phyloP scores from a whole-genome alignment of 345 rosid genomes.

The Garcia nutans region DNA sequence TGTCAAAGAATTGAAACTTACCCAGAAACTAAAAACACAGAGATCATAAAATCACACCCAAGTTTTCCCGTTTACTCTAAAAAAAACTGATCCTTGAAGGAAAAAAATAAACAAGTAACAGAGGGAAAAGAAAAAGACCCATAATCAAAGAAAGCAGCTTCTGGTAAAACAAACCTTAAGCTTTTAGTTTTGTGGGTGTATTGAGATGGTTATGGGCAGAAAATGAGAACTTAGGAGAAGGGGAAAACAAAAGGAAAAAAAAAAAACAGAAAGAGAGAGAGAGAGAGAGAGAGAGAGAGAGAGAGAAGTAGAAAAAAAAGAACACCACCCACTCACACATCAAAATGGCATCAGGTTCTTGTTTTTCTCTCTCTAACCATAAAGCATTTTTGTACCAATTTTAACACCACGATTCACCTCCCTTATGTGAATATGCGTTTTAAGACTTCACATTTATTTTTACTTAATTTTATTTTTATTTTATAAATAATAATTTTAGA shows the following conservation, averaged over 20 bases:
- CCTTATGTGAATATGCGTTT: conserved; percentile 37
- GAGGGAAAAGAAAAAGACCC: neutral
- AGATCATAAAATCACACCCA: neutral
- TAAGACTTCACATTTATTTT: neutral
- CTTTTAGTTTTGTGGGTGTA: neutral
- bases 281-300: conserved; percentile 8
- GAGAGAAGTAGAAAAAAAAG: conserved; percentile 22
- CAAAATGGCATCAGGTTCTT: conserved; percentile 62
- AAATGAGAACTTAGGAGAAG: neutral
- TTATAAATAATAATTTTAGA: neutral
- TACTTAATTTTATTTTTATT: too few relatives aligned
- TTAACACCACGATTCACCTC: conserved; percentile 30
- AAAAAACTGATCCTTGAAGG: neutral
- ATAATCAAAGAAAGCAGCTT: neutral
- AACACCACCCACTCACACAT: conserved; percentile 71
- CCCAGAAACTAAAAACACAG: neutral
- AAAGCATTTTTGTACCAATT: conserved; percentile 26
- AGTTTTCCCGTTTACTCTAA: neutral
- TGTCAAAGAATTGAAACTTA: neutral
- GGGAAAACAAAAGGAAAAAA: neutral
- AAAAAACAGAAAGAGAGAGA: neutral
- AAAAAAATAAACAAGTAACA: neutral
- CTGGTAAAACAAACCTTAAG: neutral
- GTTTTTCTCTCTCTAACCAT: conserved; percentile 7
- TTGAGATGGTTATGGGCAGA: neutral